Base-by-base conservation (phyloP, 768 basidiomycete genomes). In the Leccinum imitatum region DNA sequence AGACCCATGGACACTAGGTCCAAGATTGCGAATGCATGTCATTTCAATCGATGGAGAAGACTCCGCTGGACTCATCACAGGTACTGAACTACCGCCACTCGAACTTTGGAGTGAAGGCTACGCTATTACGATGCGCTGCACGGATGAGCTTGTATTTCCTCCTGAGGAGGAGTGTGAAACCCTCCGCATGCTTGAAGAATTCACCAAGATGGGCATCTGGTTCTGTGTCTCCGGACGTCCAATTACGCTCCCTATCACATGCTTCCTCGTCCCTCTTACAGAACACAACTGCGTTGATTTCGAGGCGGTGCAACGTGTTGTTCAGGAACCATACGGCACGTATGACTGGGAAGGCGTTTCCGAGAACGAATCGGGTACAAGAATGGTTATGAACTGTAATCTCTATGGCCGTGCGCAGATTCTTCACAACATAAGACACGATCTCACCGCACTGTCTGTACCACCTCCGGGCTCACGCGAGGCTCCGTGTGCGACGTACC, bases 261-360 rank as follows among this genome's bases (percentile, higher is more conserved):
- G 86, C 60, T 90, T 84, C 70, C 74, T 94, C 39, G 83, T 89
- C 23, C 91, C 89, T 5, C 72, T 94, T 52, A 78, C 76, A n/a
- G 67, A 71, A 46, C 73, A 78, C 30, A 68, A 73, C 19, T 75
- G 78, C 48, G 80, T 85, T 25, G 87, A 93, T 74, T 90, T 83
- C 58, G 67, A 74, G 13, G 78, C 77, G 0, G 87, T 93, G 64
- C 69, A 81, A 30, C 68, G 69, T 9, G 72, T 87, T 10, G 70
- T 89, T 52, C 59, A 73, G 6, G 73, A 82, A 51, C 84, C 84
- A 1, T 72, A 68, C 11, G 87, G 87, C 11, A 76, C 69, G 19
- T 69, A 71, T 25, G 79, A 90, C 65, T 91, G 89, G 89, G 75
- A 73, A 17, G 68, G 63, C 51, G 71, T 91, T 58, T 72, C 75